Evolutionary conservation across 148 eudicot genomes (phyloP).

Genomic region (Rhododendron griersonianum): DNA sequence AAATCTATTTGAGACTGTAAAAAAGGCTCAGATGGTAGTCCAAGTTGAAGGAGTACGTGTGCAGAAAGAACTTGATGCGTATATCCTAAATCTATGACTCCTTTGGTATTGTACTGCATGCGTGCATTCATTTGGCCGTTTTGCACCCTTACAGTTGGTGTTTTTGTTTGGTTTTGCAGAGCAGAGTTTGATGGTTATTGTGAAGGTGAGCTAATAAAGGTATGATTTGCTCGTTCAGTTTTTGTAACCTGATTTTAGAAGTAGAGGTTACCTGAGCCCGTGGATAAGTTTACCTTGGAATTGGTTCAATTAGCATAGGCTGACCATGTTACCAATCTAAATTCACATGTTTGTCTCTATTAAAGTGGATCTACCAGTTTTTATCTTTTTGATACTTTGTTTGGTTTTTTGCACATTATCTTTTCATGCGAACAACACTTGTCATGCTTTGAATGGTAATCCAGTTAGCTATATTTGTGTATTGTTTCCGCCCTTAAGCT

Average conservation of each 20-base stretch:
- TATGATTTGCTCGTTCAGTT: constrained; percentile 11
- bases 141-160: constrained; percentile 1
- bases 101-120: background rate
- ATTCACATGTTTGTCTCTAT: background rate
- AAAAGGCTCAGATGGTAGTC: constrained; percentile 91
- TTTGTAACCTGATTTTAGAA: background rate
- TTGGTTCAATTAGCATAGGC: background rate
- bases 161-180: constrained; percentile 38
- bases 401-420: background rate
- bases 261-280: background rate
- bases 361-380: background rate
- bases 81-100: constrained; percentile 1
- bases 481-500: background rate
- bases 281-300: background rate
- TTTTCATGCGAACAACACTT: background rate
- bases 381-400: background rate
- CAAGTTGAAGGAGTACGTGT: constrained; percentile 90
- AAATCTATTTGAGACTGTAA: constrained; percentile 87
- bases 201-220: constrained; percentile 95
- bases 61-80: constrained; percentile 95
- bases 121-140: background rate
- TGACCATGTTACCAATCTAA: background rate
- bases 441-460: background rate
- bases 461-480: background rate
- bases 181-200: constrained; percentile 98